These are phyloP conservation scores for Cytospora schulzeri DNA, from an alignment of 2,329 filamentous ascomycete genomes.

Conservation along the genomic window DNA sequence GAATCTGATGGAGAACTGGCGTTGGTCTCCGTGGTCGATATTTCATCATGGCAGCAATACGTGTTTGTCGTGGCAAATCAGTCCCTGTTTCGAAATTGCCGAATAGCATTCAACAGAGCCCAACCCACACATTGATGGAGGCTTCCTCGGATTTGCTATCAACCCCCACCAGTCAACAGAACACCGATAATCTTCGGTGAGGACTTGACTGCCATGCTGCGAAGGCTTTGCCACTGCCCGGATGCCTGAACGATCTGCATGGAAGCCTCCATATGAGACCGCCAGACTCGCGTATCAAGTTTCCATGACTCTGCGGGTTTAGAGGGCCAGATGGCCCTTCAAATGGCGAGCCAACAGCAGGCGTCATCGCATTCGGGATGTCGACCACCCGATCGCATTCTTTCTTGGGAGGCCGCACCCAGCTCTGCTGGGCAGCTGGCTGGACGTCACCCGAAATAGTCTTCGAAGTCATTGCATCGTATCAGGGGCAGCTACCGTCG, in stretches of 20 bases:
- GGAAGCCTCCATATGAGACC: constrained; percentile 1
- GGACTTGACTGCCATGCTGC: background rate
- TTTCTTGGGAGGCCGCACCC: background rate
- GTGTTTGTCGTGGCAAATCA: background rate
- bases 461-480: background rate
- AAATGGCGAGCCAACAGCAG: background rate
- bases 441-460: background rate
- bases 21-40: background rate
- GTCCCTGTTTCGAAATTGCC: background rate
- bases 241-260: constrained; percentile 16
- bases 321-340: background rate
- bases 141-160: background rate
- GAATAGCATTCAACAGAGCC: background rate
- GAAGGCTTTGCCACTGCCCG: constrained; percentile 15
- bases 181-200: background rate
- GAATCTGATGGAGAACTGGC: background rate
- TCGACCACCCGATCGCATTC: background rate
- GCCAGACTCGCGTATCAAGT: background rate
- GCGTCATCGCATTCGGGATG: background rate
- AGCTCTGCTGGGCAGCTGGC: background rate
- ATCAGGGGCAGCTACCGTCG: background rate
- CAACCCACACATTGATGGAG: background rate
- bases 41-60: background rate
- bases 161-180: background rate
- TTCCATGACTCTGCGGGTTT: background rate